phyloP scores from a whole-genome alignment of 495 filamentous ascomycete species.

The Hypoxylon fragiforme region DNA sequence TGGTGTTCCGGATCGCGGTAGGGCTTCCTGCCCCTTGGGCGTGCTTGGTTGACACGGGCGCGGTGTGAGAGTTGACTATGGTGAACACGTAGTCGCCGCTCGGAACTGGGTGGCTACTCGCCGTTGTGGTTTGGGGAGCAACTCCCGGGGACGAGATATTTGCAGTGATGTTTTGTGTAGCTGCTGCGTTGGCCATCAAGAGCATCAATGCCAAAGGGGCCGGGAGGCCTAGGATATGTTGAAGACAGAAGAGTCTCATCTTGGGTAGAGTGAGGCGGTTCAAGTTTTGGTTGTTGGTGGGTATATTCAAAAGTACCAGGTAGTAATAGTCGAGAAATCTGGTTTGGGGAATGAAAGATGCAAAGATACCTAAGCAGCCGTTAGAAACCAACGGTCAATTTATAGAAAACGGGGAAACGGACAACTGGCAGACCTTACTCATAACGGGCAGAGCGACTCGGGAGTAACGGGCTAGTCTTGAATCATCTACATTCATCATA shows the following conservation, averaged over 20 bases:
- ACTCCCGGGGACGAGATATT: not conserved
- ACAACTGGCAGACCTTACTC: not conserved
- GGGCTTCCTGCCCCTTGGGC: constrained; percentile 13
- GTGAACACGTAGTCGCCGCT: constrained; percentile 27
- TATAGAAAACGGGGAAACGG: too few species aligned
- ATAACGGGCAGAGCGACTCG: not conserved
- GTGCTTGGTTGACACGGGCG: constrained; percentile 23
- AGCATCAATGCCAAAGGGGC: too few species aligned
- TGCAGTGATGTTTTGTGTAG: not conserved
- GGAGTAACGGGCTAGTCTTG: not conserved
- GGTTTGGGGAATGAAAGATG: too few species aligned
- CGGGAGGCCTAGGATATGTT: too few species aligned
- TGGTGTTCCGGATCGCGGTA: constrained; percentile 6
- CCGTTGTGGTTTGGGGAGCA: not conserved
- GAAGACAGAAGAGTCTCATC: too few species aligned
- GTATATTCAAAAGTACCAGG: too few species aligned
- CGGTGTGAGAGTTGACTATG: constrained; percentile 32
- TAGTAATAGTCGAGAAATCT: too few species aligned
- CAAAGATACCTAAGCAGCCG: too few species aligned
- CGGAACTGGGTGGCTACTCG: not conserved
- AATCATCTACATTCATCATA: not conserved
- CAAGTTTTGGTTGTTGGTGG: too few species aligned
- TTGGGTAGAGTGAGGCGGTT: too few species aligned
- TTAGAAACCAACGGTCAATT: too few species aligned
- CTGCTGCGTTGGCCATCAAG: not conserved